These are phyloP conservation scores for Mycocentrospora acerina DNA, from an alignment of 2,329 filamentous ascomycete genomes.

Conservation along the genomic window DNA sequence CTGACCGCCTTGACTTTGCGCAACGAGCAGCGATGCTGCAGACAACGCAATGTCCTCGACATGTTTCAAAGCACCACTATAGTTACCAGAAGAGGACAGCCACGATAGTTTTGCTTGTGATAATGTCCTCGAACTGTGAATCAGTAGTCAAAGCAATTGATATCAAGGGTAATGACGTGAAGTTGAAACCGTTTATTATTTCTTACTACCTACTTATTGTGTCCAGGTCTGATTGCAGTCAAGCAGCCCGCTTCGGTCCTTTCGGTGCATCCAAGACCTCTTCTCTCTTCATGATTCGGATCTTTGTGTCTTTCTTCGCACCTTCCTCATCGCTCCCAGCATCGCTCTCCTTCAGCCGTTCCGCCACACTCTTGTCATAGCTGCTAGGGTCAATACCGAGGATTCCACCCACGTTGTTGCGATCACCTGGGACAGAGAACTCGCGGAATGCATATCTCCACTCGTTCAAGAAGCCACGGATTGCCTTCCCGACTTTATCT, in stretches of 20 bases:
- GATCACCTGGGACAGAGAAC: conserved; percentile 94
- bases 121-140: too few species aligned
- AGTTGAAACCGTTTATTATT: conserved; percentile 29
- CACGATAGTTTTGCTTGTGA: too few species aligned
- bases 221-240: conserved; percentile 10
- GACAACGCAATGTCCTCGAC: too few species aligned
- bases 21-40: too few species aligned
- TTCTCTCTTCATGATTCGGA: conserved; percentile 42
- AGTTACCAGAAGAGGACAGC: too few species aligned
- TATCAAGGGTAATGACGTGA: conserved; percentile 3
- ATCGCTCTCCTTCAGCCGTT: conserved; percentile 39
- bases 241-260: conserved; percentile 35
- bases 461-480: conserved; percentile 87
- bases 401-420: conserved; percentile 73
- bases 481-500: conserved; percentile 94
- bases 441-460: conserved; percentile 96
- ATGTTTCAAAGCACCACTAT: too few species aligned
- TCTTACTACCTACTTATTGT: conserved; percentile 26
- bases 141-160: too few species aligned
- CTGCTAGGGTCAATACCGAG: conserved; percentile 64
- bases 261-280: conserved; percentile 40
- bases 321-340: conserved; percentile 18
- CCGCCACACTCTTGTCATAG: conserved; percentile 52
- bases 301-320: conserved; percentile 37
- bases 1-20: not conserved